Evolutionary conservation across 352 stramenopile genomes (phyloP).

Genomic region (Aphanomyces astaci): DNA sequence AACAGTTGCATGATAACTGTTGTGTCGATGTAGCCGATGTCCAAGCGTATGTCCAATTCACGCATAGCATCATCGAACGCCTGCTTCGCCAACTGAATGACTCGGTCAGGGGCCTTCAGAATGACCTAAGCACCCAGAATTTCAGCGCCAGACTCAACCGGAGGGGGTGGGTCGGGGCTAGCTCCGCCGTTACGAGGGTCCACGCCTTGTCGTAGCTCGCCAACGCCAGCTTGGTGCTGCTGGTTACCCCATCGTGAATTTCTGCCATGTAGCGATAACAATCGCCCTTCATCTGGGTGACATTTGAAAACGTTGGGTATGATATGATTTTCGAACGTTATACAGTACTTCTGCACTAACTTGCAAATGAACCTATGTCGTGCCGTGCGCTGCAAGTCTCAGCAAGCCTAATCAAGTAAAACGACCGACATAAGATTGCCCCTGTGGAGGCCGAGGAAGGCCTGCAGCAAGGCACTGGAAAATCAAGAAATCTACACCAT

Average conservation of each 20-base stretch:
- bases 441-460: too few species aligned
- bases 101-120: slow-evolving; percentile 17
- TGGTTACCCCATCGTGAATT: neutral
- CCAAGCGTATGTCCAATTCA: slow-evolving; percentile 27
- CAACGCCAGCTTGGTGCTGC: slow-evolving; percentile 9
- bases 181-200: slow-evolving; percentile 18
- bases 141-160: slow-evolving; percentile 33
- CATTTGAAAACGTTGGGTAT: slow-evolving; percentile 11
- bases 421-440: too few species aligned
- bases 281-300: slow-evolving; percentile 25
- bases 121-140: slow-evolving; percentile 31
- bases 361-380: too few species aligned
- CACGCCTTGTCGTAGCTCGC: slow-evolving; percentile 25
- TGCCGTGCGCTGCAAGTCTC: too few species aligned
- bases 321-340: slow-evolving; percentile 16
- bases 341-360: too few species aligned
- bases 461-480: too few species aligned
- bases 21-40: slow-evolving; percentile 32
- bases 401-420: too few species aligned
- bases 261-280: slow-evolving; percentile 27
- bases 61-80: slow-evolving; percentile 34
- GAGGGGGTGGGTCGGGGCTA: slow-evolving; percentile 27
- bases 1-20: slow-evolving; percentile 33
- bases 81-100: slow-evolving; percentile 27
- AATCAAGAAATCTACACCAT: too few species aligned